Base-by-base conservation (phyloP, 768 basidiomycete species). In the Tremella yokohamensis region DNA sequence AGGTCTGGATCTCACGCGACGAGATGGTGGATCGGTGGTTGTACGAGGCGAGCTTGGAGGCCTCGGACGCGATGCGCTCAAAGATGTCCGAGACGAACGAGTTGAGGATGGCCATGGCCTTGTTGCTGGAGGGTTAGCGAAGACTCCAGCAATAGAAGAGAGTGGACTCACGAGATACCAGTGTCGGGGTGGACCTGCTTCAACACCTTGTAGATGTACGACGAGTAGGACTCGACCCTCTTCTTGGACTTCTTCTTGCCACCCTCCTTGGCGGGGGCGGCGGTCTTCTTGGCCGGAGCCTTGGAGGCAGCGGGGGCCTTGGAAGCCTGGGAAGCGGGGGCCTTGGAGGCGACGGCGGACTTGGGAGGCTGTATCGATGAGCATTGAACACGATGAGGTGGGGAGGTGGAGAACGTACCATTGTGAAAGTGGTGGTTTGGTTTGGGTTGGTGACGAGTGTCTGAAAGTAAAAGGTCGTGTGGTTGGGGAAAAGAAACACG, bases 11-110 rank as follows among this genome's bases (percentile, higher is more conserved):
- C 80, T 98, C 93, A 63, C 93, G 90, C 51, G 92, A 96, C 40
- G 94, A 96, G 77, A 98, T 97, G 34, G 93, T 98, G 8, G 94
- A 96, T 79, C 94, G 94, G 82, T 96, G 94, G 65, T 93, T 96
- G 82, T 97, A 97, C 1, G 90, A 83, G 40, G 94, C 93, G 66
- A 98, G 87, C 82, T 94, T 79, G 64, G 78, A 78, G 29, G 79
- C 78, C 64, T 79, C 79, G 44, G 70, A 60, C 42, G 78, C 91
- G 66, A 79, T 79, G 56, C 78, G 76, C 72, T 79, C 79, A 57
- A 79, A 79, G 66, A 79, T 94, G 69, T 96, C 91, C 71, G 92
- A 92, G 72, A 96, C 91, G 74, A 96, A 96, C 57, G 87, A 89
- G 83, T 94, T 94, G 57, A 96, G 79, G 75, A 96, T 93, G 60